Conservation (phyloP, 768 basidiomycete genomes). For the Lactarius hengduanensis region DNA sequence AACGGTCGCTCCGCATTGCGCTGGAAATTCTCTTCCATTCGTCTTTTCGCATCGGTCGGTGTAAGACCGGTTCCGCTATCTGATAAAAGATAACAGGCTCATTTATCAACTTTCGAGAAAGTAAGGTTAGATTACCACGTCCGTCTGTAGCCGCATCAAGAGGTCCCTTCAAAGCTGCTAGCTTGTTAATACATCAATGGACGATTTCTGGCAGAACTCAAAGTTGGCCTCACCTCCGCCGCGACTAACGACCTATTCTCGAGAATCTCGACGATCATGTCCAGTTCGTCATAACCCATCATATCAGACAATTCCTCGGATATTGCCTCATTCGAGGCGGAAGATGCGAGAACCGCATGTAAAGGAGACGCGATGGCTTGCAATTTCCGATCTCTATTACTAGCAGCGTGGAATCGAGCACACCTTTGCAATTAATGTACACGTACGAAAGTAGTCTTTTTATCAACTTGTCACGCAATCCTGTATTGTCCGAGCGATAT, state of each 20-base stretch:
- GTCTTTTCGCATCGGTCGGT: conserved; percentile 44
- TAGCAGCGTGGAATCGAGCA: conserved; percentile 8
- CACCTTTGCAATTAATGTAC: conserved; percentile 2
- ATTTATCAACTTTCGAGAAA: background rate
- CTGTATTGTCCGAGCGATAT: conserved; percentile 15
- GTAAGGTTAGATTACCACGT: conserved; percentile 3
- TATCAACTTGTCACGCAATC: conserved; percentile 16
- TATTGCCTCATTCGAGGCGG: conserved; percentile 63
- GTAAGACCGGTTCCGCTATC: conserved; percentile 11
- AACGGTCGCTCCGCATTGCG: conserved; percentile 65
- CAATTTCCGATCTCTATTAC: conserved; percentile 33
- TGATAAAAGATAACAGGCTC: conserved; percentile 6
- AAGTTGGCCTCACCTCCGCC: conserved; percentile 44
- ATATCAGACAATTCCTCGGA: conserved; percentile 76
- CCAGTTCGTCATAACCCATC: conserved; percentile 82
- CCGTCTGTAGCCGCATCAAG: background rate
- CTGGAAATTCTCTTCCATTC: conserved; percentile 60
- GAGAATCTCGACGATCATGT: conserved; percentile 71
- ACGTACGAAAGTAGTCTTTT: conserved; percentile 28
- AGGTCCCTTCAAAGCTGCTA: conserved; percentile 11
- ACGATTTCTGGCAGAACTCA: background rate
- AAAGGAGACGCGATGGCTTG: conserved; percentile 34
- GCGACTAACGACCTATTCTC: conserved; percentile 49
- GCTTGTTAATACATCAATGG: conserved; percentile 21
- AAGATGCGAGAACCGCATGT: conserved; percentile 46